Base-by-base conservation (phyloP, 257 asterid species). In the Nicotiana benthamiana region DNA sequence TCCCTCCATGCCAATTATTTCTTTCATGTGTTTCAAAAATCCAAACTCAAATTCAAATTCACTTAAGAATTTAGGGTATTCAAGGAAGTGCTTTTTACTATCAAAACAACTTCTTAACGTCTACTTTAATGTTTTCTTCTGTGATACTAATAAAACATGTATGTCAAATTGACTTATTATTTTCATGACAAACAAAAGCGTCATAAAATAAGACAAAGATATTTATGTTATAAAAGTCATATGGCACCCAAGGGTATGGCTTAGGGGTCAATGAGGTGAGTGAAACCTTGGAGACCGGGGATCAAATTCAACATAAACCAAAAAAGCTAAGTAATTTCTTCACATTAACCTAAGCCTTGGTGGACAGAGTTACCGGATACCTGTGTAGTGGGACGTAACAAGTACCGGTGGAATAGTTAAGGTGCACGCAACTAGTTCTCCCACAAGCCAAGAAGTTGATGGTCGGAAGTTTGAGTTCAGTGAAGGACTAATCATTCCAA, bases 381-480 rank as follows among this genome's bases (percentile, higher is more conserved):
- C 9, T 7, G 10, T 36, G 9, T 36, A 9, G 10, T 36, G 46
- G 2, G 10, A 36, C 10, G 10, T 36, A 36, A 10, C 46, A 36
- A 6, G 46, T 36, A 36, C 46, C 10, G 10, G 2, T 36, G 46
- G 10, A 36, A 36, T 36, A 6, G 10, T 36, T 36, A 36, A 36
- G 46, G 46, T 36, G 46, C 46, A 36, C 10, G 0, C 46, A 36
- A 36, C 46, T 36, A 36, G 46, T 36, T 36, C 46, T 1, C 10
- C 46, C 46, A 94, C 87, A 13, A 79, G 63, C 98, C 98, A 93
- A 30, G 89, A 83, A 62, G 70, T 61, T 32, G 97, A 70, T 68
- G 95, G 92, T 20, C 98, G 97, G 72, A 92, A 89, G n/a, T 40
- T 54, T 1, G 66, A n/a, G 77, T 81, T 85, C 9, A 75, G 83